phyloP scores from a whole-genome alignment of 495 filamentous ascomycete genomes.

The Penicillium lividum region DNA sequence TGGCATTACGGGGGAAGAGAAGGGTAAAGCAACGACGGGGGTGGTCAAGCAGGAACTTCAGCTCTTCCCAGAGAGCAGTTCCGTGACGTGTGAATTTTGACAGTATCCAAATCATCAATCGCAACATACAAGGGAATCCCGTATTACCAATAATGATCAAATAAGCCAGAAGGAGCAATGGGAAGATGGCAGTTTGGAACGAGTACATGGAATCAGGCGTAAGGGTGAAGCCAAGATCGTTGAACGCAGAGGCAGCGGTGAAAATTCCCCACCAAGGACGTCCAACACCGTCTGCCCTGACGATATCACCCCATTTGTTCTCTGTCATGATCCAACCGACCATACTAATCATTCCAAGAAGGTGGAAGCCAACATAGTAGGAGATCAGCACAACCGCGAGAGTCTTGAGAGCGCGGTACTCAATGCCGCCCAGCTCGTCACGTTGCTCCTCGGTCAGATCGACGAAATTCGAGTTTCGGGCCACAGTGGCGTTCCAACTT shows the following conservation, averaged over 20 bases:
- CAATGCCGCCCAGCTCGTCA: conserved; percentile 91
- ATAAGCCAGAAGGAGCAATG: conserved; percentile 72
- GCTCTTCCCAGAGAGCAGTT: conserved; percentile 77
- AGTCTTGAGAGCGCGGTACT: conserved; percentile 89
- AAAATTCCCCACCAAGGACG: conserved; percentile 91
- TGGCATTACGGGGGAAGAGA: conserved; percentile 85
- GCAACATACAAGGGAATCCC: conserved; percentile 89
- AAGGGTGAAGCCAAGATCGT: conserved; percentile 82
- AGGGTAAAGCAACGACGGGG: conserved; percentile 94
- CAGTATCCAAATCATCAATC: conserved; percentile 79
- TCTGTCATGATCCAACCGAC: conserved; percentile 76
- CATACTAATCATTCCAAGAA: conserved; percentile 70
- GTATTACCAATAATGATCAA: conserved; percentile 93
- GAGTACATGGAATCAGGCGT: conserved; percentile 92
- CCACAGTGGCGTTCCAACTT: conserved; percentile 89
- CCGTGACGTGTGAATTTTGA: conserved; percentile 59
- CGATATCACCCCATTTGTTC: conserved; percentile 55
- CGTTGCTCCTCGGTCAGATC: conserved; percentile 86
- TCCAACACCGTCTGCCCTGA: conserved; percentile 61
- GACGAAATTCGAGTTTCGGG: conserved; percentile 87
- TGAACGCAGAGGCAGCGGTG: conserved; percentile 81
- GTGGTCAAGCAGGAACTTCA: conserved; percentile 89
- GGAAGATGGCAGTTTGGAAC: conserved; percentile 73
- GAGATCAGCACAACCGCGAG: conserved; percentile 71
- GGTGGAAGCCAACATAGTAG: conserved; percentile 76